These are phyloP conservation scores for Euphorbia neoarborescens DNA, from an alignment of 441 rosid species.

Conservation along the genomic window DNA sequence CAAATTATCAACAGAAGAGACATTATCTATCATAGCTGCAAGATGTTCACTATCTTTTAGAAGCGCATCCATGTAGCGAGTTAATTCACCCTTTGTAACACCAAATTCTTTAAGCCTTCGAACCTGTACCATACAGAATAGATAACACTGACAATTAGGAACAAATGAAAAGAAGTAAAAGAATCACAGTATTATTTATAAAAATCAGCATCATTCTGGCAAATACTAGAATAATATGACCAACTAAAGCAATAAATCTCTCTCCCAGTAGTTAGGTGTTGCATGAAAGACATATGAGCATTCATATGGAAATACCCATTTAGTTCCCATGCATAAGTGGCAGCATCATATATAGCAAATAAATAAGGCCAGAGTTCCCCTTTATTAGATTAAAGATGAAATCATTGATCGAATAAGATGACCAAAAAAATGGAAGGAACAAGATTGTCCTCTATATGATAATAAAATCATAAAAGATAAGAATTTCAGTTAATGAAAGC, in stretches of 20 bases:
- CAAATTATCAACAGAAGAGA: constrained; percentile 96
- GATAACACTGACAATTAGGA: constrained; percentile 18
- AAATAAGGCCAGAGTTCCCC: background rate
- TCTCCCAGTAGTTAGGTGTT: background rate
- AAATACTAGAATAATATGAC: background rate
- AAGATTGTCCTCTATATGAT: background rate
- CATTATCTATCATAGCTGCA: constrained; percentile 96
- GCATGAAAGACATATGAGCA: background rate
- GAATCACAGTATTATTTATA: constrained; percentile 9
- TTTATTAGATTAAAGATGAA: background rate
- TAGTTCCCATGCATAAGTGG: background rate
- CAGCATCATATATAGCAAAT: background rate
- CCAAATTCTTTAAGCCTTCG: constrained; percentile 98
- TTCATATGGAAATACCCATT: background rate
- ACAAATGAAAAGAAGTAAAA: constrained; percentile 6
- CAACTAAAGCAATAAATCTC: background rate
- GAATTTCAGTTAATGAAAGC: background rate
- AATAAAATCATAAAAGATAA: background rate
- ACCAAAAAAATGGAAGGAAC: background rate
- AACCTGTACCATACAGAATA: constrained; percentile 47
- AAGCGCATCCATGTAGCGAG: constrained; percentile 95
- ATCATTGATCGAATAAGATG: background rate
- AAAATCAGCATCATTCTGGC: background rate
- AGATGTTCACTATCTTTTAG: constrained; percentile 97
- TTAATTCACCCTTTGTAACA: constrained; percentile 93